phyloP scores from a whole-genome alignment of 2,329 filamentous ascomycete species.

The Fusarium duplospermum region DNA sequence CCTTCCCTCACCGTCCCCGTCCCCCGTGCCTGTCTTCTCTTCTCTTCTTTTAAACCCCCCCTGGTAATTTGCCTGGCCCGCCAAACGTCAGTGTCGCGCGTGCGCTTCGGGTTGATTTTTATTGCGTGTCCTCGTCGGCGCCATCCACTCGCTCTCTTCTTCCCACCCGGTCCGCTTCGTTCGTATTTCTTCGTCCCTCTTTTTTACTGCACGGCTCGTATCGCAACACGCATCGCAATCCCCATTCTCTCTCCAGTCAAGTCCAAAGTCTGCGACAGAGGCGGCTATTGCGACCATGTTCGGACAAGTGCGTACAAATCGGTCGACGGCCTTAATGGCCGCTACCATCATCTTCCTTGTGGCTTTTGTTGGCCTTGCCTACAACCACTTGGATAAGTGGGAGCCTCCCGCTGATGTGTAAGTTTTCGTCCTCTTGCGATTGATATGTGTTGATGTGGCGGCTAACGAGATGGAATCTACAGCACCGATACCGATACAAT shows the following conservation, averaged over 20 bases:
- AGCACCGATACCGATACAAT: slow-evolving; percentile 41
- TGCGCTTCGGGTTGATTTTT: slow-evolving; percentile 31
- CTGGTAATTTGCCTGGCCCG: slow-evolving; percentile 15
- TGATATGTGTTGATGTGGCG: not conserved
- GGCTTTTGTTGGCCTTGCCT: slow-evolving; percentile 48
- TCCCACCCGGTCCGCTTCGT: slow-evolving; percentile 7
- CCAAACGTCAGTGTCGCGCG: slow-evolving; percentile 19
- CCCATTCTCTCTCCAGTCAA: slow-evolving; percentile 1
- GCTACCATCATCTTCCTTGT: slow-evolving; percentile 49
- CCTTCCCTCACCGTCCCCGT: slow-evolving; percentile 25
- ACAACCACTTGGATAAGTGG: slow-evolving; percentile 48
- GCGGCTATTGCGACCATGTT: slow-evolving; percentile 48
- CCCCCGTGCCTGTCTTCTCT: slow-evolving; percentile 1
- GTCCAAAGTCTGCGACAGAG: not conserved
- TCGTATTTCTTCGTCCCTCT: slow-evolving; percentile 1
- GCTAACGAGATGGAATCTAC: not conserved
- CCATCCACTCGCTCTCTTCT: slow-evolving; percentile 30
- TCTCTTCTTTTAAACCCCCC: slow-evolving; percentile 28
- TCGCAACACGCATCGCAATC: not conserved
- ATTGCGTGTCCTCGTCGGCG: slow-evolving; percentile 36
- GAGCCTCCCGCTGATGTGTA: slow-evolving; percentile 41
- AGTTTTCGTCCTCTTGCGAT: slow-evolving; percentile 12
- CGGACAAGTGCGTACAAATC: slow-evolving; percentile 47
- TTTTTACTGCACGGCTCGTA: slow-evolving; percentile 1
- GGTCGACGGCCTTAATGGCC: slow-evolving; percentile 45